Base-by-base conservation (phyloP, 2,329 filamentous ascomycete species). In the Neofusicoccum cordaticola region DNA sequence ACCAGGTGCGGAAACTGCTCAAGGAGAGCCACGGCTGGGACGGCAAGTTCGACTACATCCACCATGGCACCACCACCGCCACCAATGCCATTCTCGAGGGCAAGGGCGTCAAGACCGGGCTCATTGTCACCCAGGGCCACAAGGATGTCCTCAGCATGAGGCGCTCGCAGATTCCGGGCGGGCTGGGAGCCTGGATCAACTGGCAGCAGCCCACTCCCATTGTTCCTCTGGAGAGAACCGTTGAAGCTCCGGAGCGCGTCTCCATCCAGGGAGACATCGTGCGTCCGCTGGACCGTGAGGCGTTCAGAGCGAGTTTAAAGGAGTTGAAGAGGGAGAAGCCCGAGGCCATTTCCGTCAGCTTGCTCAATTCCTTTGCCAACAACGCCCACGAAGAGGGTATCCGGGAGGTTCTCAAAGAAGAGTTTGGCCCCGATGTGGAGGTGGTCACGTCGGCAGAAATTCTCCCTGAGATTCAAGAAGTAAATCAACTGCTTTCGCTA, bases 51-150 rank as follows among this genome's bases (percentile, higher is more conserved):
- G 75, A 79, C 22, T 81, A 79, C 67, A 80, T 83, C 56, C 81
- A 83, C 58, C 81, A 83, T 68, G 81, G 81, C 8, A 83, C 81
- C 0, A 83, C 81, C 1, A 80, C 79, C 11, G 81, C 78, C 2
- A 84, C 81, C 1, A 83, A 83, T 67, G 81, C 81, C 4, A 79
- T 83, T 19, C 74, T 83, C 2, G 81, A 84, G 67, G 79, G 79
- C 22, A 83, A 83, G 66, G 82, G 82, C 31, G 80, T 78, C n/a
- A 79, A 78, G 35, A 77, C 81, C 1, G 81, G 76, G 1, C 72
- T 83, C 1, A 72, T 84, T 35, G 80, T 83, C 11, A 83, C 82
- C 0, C 75, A 77, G 2, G 81, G 82, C 3, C 81, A 83, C 71
- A 83, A 82, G 66, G 81, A 83, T 67, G 78, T 83, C 50, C 71